phyloP scores from a whole-genome alignment of 306 rosid genomes.

The Dryas drummondii region DNA sequence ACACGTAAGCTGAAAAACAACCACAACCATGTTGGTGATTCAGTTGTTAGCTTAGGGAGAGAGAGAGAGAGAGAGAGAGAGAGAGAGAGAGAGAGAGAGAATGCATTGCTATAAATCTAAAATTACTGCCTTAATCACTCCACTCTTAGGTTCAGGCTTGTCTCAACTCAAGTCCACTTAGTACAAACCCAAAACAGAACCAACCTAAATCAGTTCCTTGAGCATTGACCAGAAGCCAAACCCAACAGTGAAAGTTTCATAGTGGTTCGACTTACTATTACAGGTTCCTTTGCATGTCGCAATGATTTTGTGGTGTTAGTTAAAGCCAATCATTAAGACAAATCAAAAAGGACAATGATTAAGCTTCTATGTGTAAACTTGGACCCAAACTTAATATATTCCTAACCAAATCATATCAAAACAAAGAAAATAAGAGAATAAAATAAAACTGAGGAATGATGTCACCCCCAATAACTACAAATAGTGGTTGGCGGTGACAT shows the following conservation, averaged over 20 bases:
- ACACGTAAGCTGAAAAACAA: neutral
- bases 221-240: constrained; percentile 2
- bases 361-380: neutral
- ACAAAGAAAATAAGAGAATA: neutral
- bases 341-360: constrained; percentile 12
- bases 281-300: neutral
- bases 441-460: neutral
- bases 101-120: neutral
- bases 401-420: constrained; percentile 16
- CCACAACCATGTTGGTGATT: neutral
- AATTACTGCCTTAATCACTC: neutral
- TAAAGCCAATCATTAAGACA: constrained; percentile 6
- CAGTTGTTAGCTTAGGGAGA: neutral
- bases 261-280: neutral
- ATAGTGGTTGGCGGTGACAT: constrained; percentile 16
- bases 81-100: neutral
- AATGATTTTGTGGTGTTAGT: neutral
- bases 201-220: neutral
- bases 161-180: neutral
- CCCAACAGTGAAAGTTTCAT: constrained; percentile 6
- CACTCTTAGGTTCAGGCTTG: neutral
- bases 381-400: neutral
- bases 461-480: constrained; percentile 6
- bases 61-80: neutral
- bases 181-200: neutral